Evolutionary conservation across 768 basidiomycete genomes (phyloP), one percentile per base, ranked within the genome.

Genomic region (Cystofilobasidium bisporidii): DNA sequence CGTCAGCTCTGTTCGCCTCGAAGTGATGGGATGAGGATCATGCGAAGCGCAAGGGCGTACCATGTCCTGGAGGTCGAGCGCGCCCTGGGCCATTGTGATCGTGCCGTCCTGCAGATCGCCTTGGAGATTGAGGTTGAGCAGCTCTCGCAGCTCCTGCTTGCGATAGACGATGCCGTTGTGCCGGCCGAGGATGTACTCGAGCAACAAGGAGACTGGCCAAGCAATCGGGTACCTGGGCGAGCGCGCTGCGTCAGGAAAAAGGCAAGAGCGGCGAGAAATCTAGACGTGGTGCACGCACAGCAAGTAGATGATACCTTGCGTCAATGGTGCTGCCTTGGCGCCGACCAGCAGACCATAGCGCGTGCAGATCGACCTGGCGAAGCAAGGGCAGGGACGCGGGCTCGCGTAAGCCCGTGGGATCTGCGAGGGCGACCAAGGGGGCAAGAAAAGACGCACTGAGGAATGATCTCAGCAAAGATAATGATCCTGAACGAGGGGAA

Each of bases 91-190:
- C 75, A 93, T 92, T 1, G 86, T 85, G 61, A 92, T 88, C 0
- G 91, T 93, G 74, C 93, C 91, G 1, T 79, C 83, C 73, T 89
- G 87, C 53, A 93, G 79, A 74, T 94, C 91, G 15, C 91, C 91
- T 17, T 89, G 90, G 67, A 86, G 86, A 0, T 85, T 80, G 6
- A 93, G 84, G 1, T 89, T 89, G 67, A 94, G 91, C 32, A 94
- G 79, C 74, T 93, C 91, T 73, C 92, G 91, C 33, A 94, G 81
- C 74, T 94, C 88, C 81, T 72, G 69, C 65, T 67, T 83, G 10
- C 91, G 83, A 72, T 93, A 94, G 59, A 93, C 90, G 74, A 93
- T 90, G 28, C 91, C 91, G 73, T 91, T 89, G 75, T 92, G 89
- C 0, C 85, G 78, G 8, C 91, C 91, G 6, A 94, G 82, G 3